A percentile compares a stretch with the other conserved stretches of the same genome.
Evolutionary conservation across 2,329 filamentous ascomycete species (phyloP).

Genomic region (Aspergillus flavus): DNA sequence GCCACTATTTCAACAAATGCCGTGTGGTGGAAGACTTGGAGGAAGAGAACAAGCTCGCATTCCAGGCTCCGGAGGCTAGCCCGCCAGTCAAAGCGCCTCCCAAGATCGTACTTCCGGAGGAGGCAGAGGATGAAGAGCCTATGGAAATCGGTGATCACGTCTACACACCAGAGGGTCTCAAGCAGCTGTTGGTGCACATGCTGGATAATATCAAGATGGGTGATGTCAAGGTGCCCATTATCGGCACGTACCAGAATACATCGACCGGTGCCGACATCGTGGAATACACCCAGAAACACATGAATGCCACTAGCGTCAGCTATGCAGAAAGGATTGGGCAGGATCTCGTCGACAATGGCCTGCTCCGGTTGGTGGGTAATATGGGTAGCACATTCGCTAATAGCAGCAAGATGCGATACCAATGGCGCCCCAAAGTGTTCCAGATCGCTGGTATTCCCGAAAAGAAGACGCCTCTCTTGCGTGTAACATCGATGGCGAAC

Average conservation of each 20-base stretch:
- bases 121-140: conserved; percentile 72
- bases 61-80: conserved; percentile 79
- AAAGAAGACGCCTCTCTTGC: conserved; percentile 73
- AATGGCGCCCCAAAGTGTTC: conserved; percentile 93
- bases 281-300: conserved; percentile 87
- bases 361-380: conserved; percentile 87
- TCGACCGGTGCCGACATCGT: conserved; percentile 91
- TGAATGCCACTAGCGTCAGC: conserved; percentile 80
- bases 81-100: conserved; percentile 59
- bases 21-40: conserved; percentile 93
- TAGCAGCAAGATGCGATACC: conserved; percentile 95
- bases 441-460: conserved; percentile 84
- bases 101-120: conserved; percentile 83
- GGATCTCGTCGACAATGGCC: conserved; percentile 82
- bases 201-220: conserved; percentile 82
- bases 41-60: conserved; percentile 97
- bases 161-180: conserved; percentile 83
- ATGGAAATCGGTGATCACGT: conserved; percentile 89
- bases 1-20: conserved; percentile 98
- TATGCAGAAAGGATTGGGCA: conserved; percentile 95
- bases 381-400: conserved; percentile 96
- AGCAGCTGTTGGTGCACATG: conserved; percentile 86
- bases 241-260: conserved; percentile 93
- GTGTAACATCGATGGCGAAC: conserved; percentile 73
- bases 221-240: conserved; percentile 91